These are phyloP conservation scores for Ceratobasidium sp. DNA, from an alignment of 1,284 basidiomycete genomes.

Conservation along the genomic window DNA sequence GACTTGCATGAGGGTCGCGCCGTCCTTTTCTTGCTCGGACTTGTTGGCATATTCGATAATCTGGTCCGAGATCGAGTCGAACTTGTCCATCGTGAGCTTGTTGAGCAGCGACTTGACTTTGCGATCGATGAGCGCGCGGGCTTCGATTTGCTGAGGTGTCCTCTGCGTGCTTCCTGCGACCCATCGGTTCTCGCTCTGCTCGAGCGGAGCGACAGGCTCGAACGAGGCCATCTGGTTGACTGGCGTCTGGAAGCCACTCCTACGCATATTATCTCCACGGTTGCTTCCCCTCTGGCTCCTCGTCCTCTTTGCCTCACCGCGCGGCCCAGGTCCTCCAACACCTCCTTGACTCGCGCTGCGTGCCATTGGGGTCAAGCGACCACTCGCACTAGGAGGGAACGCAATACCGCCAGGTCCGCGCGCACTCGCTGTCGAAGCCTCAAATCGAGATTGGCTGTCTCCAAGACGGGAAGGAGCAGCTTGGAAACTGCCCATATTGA, in stretches of 20 bases:
- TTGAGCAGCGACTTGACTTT: slow-evolving; percentile 95
- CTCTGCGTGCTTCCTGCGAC: slow-evolving; percentile 45
- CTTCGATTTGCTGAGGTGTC: slow-evolving; percentile 53
- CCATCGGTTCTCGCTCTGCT: slow-evolving; percentile 88
- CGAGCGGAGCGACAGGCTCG: slow-evolving; percentile 82
- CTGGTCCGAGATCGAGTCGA: slow-evolving; percentile 94
- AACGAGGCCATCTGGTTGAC: slow-evolving; percentile 48
- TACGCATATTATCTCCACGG: slow-evolving; percentile 57
- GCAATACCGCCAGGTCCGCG: slow-evolving; percentile 61
- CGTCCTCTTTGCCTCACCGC: slow-evolving; percentile 64
- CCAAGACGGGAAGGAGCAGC: slow-evolving; percentile 60
- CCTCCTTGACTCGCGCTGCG: slow-evolving; percentile 80
- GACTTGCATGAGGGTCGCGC: slow-evolving; percentile 93
- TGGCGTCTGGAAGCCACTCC: not conserved
- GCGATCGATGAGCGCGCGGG: slow-evolving; percentile 85
- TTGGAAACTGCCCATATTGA: slow-evolving; percentile 81
- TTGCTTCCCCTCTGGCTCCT: slow-evolving; percentile 77
- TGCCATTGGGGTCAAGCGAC: slow-evolving; percentile 71
- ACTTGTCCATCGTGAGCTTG: slow-evolving; percentile 97
- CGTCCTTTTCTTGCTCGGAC: slow-evolving; percentile 91
- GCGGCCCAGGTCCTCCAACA: slow-evolving; percentile 64
- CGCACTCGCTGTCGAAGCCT: slow-evolving; percentile 58
- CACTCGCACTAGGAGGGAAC: slow-evolving; percentile 56
- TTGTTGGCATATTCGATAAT: slow-evolving; percentile 96
- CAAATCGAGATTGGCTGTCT: slow-evolving; percentile 79